These are phyloP conservation scores for Aspergillus viridinutans DNA, from an alignment of 2,329 filamentous ascomycete species.

Conservation along the genomic window DNA sequence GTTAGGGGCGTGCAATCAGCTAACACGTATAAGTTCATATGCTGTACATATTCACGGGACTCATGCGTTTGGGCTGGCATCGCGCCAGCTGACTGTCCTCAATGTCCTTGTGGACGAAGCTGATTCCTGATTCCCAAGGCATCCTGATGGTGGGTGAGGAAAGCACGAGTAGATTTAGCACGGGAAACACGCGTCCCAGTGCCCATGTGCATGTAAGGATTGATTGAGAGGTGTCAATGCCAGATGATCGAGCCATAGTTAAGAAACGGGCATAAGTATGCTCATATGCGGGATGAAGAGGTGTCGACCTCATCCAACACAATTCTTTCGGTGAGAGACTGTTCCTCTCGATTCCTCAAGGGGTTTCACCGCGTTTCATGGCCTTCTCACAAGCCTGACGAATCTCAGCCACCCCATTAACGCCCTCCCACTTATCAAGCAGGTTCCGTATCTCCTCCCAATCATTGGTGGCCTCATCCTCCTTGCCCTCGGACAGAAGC, in stretches of 20 bases:
- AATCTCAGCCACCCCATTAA: slow-evolving; percentile 42
- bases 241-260: neutral
- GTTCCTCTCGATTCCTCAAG: slow-evolving; percentile 16
- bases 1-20: too few species aligned
- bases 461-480: slow-evolving; percentile 39
- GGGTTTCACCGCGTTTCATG: slow-evolving; percentile 26
- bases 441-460: slow-evolving; percentile 39
- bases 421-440: slow-evolving; percentile 40
- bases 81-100: too few species aligned
- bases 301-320: neutral
- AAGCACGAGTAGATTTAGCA: neutral
- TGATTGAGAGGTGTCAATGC: neutral
- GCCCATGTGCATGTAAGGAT: too few species aligned
- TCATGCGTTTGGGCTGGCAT: too few species aligned
- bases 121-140: neutral
- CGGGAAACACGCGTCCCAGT: neutral
- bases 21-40: too few species aligned
- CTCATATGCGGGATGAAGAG: neutral
- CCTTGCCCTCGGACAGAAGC: slow-evolving; percentile 35
- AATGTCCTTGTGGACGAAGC: neutral
- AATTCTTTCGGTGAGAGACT: neutral
- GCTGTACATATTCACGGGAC: too few species aligned
- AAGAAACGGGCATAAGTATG: neutral
- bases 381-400: slow-evolving; percentile 36
- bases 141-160: neutral